A percentile compares a stretch with the other conserved stretches of the same genome.
Conservation (phyloP, 2,329 filamentous ascomycete species). For the Xylaria digitata region DNA sequence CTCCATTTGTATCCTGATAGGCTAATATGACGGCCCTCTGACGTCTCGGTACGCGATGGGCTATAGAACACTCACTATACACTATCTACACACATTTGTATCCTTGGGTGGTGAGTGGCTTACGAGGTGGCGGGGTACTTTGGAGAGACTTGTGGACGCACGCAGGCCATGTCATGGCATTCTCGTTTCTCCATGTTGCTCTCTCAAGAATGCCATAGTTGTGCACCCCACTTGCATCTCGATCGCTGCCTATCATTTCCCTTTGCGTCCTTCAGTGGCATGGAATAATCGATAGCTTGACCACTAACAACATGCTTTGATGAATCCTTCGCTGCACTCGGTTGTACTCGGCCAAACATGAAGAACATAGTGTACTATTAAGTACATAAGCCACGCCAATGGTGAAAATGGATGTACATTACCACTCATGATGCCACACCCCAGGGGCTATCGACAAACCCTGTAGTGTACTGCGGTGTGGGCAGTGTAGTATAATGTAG, state of each 20-base stretch:
- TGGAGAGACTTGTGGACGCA: constrained; percentile 41
- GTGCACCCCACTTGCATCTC: constrained; percentile 42
- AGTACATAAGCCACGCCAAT: constrained; percentile 16
- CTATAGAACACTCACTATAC: neutral
- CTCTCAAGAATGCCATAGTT: constrained; percentile 48
- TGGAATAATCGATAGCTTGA: constrained; percentile 27
- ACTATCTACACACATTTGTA: neutral
- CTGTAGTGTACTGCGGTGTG: neutral
- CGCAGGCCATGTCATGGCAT: constrained; percentile 44
- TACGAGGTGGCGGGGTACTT: constrained; percentile 40
- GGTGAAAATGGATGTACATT: neutral
- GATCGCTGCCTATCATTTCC: constrained; percentile 46
- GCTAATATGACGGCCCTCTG: constrained; percentile 17
- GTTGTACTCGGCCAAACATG: constrained; percentile 30
- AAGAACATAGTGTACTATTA: too few species aligned
- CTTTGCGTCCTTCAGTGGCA: constrained; percentile 32
- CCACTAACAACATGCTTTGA: constrained; percentile 37
- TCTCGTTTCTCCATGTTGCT: constrained; percentile 44
- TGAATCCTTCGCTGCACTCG: constrained; percentile 23
- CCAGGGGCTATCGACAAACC: constrained; percentile 6
- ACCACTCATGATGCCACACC: constrained; percentile 21
- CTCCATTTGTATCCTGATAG: neutral
- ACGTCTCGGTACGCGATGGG: constrained; percentile 19
- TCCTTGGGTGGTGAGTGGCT: constrained; percentile 20
- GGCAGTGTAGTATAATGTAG: neutral